Conservation (phyloP, 148 eudicot species). For the Rhododendron williamsianum region DNA sequence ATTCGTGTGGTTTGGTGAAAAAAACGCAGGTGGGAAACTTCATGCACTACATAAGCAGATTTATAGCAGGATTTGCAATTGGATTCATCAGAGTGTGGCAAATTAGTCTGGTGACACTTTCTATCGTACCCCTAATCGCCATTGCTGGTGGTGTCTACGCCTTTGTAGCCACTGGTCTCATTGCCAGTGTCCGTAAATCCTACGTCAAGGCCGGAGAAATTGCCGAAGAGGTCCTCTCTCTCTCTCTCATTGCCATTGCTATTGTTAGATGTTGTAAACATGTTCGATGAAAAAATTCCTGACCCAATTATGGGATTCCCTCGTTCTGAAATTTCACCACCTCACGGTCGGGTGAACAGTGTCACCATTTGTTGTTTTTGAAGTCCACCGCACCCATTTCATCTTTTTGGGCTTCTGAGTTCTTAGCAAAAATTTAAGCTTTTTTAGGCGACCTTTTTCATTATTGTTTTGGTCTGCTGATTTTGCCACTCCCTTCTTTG, state of each 20-base stretch:
- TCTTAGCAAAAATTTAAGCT: not conserved
- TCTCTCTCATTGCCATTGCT: not conserved
- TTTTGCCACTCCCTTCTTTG: too few species aligned
- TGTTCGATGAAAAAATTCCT: not conserved
- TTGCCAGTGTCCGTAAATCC: slow-evolving; percentile 80
- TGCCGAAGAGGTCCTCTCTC: slow-evolving; percentile 69
- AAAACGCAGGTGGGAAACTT: slow-evolving; percentile 78
- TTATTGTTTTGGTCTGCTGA: not conserved
- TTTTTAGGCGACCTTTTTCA: not conserved
- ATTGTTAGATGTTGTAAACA: not conserved
- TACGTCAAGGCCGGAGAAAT: slow-evolving; percentile 88
- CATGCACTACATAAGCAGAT: slow-evolving; percentile 87
- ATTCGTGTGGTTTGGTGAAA: not conserved
- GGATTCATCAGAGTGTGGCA: slow-evolving; percentile 94
- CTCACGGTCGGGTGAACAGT: not conserved
- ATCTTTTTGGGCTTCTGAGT: not conserved
- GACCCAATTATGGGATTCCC: not conserved
- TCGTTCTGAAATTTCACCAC: not conserved
- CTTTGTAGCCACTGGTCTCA: slow-evolving; percentile 79
- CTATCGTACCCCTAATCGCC: slow-evolving; percentile 88
- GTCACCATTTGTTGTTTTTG: not conserved
- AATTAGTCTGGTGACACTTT: slow-evolving; percentile 85
- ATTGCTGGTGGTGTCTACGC: slow-evolving; percentile 88
- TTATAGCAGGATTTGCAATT: slow-evolving; percentile 71
- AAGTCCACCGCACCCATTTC: not conserved